Percentiles rank a stretch among this genome's conserved stretches.
phyloP scores from a whole-genome alignment of 192 early-diverging fungal species.

The Entomortierella lignicola region DNA sequence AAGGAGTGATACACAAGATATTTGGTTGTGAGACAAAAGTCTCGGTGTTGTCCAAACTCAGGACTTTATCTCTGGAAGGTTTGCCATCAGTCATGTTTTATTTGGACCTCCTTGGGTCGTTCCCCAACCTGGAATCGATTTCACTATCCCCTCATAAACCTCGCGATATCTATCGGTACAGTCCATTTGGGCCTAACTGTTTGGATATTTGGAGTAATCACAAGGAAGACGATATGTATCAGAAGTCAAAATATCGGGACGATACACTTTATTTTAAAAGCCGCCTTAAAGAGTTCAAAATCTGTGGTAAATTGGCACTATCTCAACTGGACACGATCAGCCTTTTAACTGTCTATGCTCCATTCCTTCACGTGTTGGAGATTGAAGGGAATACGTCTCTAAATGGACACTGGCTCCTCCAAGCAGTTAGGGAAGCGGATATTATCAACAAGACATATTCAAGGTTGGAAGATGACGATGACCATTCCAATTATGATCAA shows the following conservation, averaged over 20 bases:
- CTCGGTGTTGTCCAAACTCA: slow-evolving; percentile 13
- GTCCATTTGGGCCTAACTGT: too few relatives aligned
- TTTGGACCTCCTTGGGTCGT: slow-evolving; percentile 14
- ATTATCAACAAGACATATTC: too few relatives aligned
- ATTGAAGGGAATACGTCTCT: too few relatives aligned
- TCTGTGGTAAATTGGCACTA: not conserved
- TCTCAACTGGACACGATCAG: not conserved
- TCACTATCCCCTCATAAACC: too few relatives aligned
- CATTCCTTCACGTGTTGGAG: not conserved
- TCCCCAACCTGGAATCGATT: slow-evolving; percentile 16
- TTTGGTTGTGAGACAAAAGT: not conserved
- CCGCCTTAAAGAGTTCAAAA: not conserved
- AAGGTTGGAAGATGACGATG: too few relatives aligned
- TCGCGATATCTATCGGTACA: too few relatives aligned
- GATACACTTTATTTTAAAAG: not conserved
- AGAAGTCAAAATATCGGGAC: not conserved
- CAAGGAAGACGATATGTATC: too few relatives aligned
- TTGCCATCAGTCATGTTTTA: slow-evolving; percentile 6
- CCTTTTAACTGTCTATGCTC: not conserved
- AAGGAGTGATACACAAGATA: not conserved
- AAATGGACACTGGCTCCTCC: too few relatives aligned
- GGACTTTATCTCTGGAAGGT: not conserved
- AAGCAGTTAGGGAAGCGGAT: too few relatives aligned
- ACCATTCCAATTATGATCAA: too few relatives aligned
- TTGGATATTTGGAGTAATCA: too few relatives aligned